Percentiles rank a stretch among this genome's conserved stretches.
Conservation (phyloP, 1,284 basidiomycete genomes). For the Coniferiporia weirii region DNA sequence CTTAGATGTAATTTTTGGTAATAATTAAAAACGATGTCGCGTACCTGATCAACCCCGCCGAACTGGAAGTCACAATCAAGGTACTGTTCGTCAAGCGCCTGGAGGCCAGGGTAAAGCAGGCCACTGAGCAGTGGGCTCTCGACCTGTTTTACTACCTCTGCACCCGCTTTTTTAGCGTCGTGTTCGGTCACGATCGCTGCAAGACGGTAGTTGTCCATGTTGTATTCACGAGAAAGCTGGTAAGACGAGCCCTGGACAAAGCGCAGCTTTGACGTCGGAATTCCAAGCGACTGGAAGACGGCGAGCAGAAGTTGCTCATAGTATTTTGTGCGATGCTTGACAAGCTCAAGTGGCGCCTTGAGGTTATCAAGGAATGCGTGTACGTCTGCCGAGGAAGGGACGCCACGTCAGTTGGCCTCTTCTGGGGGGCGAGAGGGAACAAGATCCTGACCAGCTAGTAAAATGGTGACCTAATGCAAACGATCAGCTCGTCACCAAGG, state of each 20-base stretch:
- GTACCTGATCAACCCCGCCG: conserved; percentile 93
- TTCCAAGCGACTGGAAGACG: conserved; percentile 85
- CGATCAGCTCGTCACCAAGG: conserved; percentile 3
- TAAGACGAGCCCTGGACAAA: conserved; percentile 91
- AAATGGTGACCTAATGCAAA: conserved; percentile 66
- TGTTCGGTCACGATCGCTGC: conserved; percentile 90
- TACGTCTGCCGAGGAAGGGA: conserved; percentile 54
- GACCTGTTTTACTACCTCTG: conserved; percentile 98
- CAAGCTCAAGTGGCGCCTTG: conserved; percentile 95
- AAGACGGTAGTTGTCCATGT: conserved; percentile 90
- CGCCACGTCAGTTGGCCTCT: background rate
- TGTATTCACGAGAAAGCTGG: conserved; percentile 91
- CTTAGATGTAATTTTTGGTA: background rate
- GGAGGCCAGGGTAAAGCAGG: conserved; percentile 92
- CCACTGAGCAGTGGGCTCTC: conserved; percentile 88
- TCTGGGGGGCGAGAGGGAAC: background rate
- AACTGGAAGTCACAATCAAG: conserved; percentile 97
- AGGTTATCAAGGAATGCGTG: conserved; percentile 98
- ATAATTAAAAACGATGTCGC: conserved; percentile 18
- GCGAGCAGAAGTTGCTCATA: conserved; percentile 81
- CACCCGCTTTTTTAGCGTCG: conserved; percentile 98
- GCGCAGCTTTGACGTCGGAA: conserved; percentile 78
- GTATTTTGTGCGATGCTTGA: conserved; percentile 86
- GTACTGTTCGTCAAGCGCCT: conserved; percentile 97
- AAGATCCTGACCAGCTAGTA: conserved; percentile 70